phyloP scores from a whole-genome alignment of 495 filamentous ascomycete genomes.

The Thozetella sp. region DNA sequence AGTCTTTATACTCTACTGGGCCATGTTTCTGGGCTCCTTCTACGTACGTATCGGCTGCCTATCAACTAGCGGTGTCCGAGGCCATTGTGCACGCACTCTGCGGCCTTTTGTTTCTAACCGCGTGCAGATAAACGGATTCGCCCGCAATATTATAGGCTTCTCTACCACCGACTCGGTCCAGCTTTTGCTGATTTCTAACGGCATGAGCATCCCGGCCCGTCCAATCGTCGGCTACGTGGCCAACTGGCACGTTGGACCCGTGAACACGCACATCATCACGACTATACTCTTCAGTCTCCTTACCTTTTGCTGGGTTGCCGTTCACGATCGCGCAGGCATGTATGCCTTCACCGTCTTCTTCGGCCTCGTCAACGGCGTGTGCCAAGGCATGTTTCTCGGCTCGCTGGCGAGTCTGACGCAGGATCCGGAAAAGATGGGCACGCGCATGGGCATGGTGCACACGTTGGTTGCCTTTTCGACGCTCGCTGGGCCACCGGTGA shows the following conservation, averaged over 20 bases:
- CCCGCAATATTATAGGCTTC: slow-evolving; percentile 37
- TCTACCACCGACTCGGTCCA: slow-evolving; percentile 36
- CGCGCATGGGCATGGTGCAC: slow-evolving; percentile 43
- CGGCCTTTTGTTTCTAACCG: no score
- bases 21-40: slow-evolving; percentile 45
- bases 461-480: slow-evolving; percentile 38
- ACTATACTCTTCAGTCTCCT: slow-evolving; percentile 27
- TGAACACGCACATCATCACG: slow-evolving; percentile 35
- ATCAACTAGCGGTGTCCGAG: no score
- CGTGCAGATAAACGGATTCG: slow-evolving; percentile 41
- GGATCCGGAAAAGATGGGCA: slow-evolving; percentile 43
- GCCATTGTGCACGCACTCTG: no score
- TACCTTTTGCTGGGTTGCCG: slow-evolving; percentile 39
- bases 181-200: slow-evolving; percentile 43
- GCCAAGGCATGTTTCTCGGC: slow-evolving; percentile 36
- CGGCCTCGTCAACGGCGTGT: slow-evolving; percentile 36
- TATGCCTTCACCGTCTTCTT: slow-evolving; percentile 43
- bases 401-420: slow-evolving; percentile 38
- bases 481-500: slow-evolving; percentile 42
- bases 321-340: slow-evolving; percentile 31
- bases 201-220: slow-evolving; percentile 34
- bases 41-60: no score
- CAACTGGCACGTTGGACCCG: slow-evolving; percentile 36
- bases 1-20: slow-evolving; percentile 41
- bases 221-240: slow-evolving; percentile 39